phyloP scores from a whole-genome alignment of 345 rosid genomes.

The Salix caprea region DNA sequence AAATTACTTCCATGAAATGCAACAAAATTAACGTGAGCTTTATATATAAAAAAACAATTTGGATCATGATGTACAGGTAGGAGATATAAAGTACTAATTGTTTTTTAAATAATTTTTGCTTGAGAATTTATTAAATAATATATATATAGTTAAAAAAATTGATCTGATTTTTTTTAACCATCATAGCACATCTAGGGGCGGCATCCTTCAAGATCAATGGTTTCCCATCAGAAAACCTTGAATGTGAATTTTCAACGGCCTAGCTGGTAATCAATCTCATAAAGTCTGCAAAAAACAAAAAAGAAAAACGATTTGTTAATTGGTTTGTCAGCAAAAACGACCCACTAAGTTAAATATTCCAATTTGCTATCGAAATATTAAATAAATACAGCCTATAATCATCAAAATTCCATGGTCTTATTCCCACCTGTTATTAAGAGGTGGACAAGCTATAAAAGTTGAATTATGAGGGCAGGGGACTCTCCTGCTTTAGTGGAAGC shows the following conservation, averaged over 20 bases:
- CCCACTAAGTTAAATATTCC: constrained; percentile 3
- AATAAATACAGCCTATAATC: neutral
- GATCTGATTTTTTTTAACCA: too few relatives aligned
- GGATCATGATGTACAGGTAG: too few relatives aligned
- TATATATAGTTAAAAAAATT: too few relatives aligned
- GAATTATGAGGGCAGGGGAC: neutral
- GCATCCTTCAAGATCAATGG: neutral
- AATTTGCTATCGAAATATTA: neutral
- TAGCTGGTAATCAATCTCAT: constrained; percentile 20
- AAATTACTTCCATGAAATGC: neutral
- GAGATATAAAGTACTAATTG: too few relatives aligned
- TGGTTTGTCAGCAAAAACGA: constrained; percentile 31
- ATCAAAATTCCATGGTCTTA: constrained; percentile 8
- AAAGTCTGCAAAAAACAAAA: constrained; percentile 41
- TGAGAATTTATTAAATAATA: too few relatives aligned
- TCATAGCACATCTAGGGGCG: neutral
- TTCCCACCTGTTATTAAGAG: constrained; percentile 26
- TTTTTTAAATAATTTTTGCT: too few relatives aligned
- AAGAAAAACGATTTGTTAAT: constrained; percentile 2
- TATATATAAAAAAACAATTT: neutral
- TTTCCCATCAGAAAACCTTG: neutral
- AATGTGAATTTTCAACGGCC: constrained; percentile 24
- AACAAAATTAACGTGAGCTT: neutral
- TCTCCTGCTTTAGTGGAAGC: constrained; percentile 31
- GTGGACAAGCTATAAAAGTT: constrained; percentile 9